Conservation (phyloP, 2,329 filamentous ascomycete genomes). For the Fusarium sp. region DNA sequence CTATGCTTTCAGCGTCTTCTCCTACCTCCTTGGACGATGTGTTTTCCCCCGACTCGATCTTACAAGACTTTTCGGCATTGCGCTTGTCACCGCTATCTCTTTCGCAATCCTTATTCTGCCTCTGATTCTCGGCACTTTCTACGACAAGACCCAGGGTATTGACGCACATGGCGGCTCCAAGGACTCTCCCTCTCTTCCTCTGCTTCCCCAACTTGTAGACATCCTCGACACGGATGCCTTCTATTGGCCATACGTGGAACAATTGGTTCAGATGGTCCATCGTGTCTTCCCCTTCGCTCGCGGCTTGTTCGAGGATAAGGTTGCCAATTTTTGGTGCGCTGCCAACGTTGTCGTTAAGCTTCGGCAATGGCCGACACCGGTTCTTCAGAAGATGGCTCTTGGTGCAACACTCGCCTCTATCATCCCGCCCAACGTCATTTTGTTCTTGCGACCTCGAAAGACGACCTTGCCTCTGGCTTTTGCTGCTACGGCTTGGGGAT, state of each 20-base stretch:
- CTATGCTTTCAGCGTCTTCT: slow-evolving; percentile 92
- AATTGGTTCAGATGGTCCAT: slow-evolving; percentile 85
- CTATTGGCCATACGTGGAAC: slow-evolving; percentile 80
- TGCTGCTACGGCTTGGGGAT: slow-evolving; percentile 90
- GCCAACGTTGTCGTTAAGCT: slow-evolving; percentile 92
- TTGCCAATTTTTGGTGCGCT: slow-evolving; percentile 98
- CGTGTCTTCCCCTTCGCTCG: slow-evolving; percentile 96
- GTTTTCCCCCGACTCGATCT: slow-evolving; percentile 78
- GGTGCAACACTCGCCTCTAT: slow-evolving; percentile 80
- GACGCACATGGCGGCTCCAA: slow-evolving; percentile 66
- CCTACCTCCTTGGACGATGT: slow-evolving; percentile 88
- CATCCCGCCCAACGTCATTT: slow-evolving; percentile 78
- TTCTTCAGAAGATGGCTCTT: slow-evolving; percentile 82
- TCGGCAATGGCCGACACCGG: slow-evolving; percentile 73
- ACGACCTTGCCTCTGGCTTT: slow-evolving; percentile 82
- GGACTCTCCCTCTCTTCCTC: slow-evolving; percentile 69
- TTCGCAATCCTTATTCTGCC: slow-evolving; percentile 83
- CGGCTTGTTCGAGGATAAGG: slow-evolving; percentile 98
- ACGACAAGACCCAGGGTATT: slow-evolving; percentile 74
- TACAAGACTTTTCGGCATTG: slow-evolving; percentile 78
- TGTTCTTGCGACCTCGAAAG: slow-evolving; percentile 82
- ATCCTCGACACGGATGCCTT: slow-evolving; percentile 72
- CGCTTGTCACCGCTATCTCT: slow-evolving; percentile 75
- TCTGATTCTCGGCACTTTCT: slow-evolving; percentile 76
- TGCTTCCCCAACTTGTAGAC: slow-evolving; percentile 67